Percentiles rank a stretch among this genome's conserved stretches.
These are phyloP conservation scores for Candida silvicultrix DNA, from an alignment of 805 yeast genomes.

Conservation along the genomic window DNA sequence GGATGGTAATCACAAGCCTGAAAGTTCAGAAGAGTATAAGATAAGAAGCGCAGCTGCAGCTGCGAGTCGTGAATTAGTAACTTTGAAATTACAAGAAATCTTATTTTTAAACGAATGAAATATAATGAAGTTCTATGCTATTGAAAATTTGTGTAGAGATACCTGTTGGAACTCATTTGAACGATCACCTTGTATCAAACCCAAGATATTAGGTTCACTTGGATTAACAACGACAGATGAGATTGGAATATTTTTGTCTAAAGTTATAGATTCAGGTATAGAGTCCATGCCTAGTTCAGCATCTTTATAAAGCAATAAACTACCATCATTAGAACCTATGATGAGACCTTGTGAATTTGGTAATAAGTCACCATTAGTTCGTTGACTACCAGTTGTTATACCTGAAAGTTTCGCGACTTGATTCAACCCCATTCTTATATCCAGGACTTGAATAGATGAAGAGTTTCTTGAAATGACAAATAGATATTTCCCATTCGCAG, in stretches of 20 bases:
- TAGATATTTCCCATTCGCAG: conserved; percentile 30
- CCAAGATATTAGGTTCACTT: conserved; percentile 9
- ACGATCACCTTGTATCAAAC: conserved; percentile 16
- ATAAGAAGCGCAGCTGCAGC: conserved; percentile 13
- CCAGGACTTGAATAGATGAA: conserved; percentile 26
- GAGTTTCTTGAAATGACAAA: conserved; percentile 27
- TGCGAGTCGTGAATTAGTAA: conserved; percentile 18
- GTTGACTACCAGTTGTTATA: conserved; percentile 13
- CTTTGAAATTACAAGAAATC: conserved; percentile 20
- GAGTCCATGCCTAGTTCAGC: conserved; percentile 15
- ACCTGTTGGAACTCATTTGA: conserved; percentile 5
- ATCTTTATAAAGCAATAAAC: conserved; percentile 15
- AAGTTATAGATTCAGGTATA: neutral
- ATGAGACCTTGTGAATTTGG: conserved; percentile 21
- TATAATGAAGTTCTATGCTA: neutral
- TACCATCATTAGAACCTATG: conserved; percentile 20
- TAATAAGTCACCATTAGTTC: conserved; percentile 17
- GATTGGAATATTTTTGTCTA: conserved; percentile 5
- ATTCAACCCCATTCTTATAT: conserved; percentile 25
- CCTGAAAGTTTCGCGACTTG: conserved; percentile 7
- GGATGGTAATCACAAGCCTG: neutral
- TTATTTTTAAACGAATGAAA: conserved; percentile 18
- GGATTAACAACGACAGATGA: conserved; percentile 12
- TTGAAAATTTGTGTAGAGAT: conserved; percentile 1
- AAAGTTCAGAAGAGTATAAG: conserved; percentile 3